phyloP scores from a whole-genome alignment of 768 basidiomycete species.

The Boletus rex-veris region DNA sequence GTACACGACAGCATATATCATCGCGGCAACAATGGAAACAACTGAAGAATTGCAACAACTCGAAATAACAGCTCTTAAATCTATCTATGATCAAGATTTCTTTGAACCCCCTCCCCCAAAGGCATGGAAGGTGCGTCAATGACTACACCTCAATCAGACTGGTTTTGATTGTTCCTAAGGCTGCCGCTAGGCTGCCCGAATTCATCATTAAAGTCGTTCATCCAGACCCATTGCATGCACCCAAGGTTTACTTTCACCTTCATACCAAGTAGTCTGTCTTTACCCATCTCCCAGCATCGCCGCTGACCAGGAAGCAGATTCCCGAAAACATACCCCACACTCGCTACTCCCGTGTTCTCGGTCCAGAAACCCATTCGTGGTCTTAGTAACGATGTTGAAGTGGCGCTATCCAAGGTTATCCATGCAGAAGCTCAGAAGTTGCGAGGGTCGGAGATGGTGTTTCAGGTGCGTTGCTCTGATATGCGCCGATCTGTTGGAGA shows the following conservation, averaged over 20 bases:
- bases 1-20: slow-evolving; percentile 4
- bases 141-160: background rate
- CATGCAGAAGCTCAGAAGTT: slow-evolving; percentile 62
- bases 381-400: slow-evolving; percentile 52
- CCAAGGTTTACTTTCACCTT: slow-evolving; percentile 62
- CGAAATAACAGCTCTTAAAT: slow-evolving; percentile 76
- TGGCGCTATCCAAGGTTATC: slow-evolving; percentile 55
- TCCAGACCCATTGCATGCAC: slow-evolving; percentile 52
- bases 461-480: slow-evolving; percentile 48
- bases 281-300: background rate
- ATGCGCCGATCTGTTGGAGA: background rate
- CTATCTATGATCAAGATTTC: slow-evolving; percentile 80
- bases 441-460: slow-evolving; percentile 74
- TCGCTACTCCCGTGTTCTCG: slow-evolving; percentile 64
- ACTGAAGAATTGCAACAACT: slow-evolving; percentile 61
- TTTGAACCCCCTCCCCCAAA: slow-evolving; percentile 69
- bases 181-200: slow-evolving; percentile 65
- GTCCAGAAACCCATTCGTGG: slow-evolving; percentile 65
- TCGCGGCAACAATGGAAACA: slow-evolving; percentile 55
- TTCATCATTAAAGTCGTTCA: slow-evolving; percentile 73
- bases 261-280: slow-evolving; percentile 54
- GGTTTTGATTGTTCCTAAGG: slow-evolving; percentile 37
- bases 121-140: slow-evolving; percentile 68
- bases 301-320: slow-evolving; percentile 43
- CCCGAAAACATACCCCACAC: slow-evolving; percentile 77